These are phyloP conservation scores for Taiozyma sp. DNA, from an alignment of 1,139 yeast species.

Conservation along the genomic window DNA sequence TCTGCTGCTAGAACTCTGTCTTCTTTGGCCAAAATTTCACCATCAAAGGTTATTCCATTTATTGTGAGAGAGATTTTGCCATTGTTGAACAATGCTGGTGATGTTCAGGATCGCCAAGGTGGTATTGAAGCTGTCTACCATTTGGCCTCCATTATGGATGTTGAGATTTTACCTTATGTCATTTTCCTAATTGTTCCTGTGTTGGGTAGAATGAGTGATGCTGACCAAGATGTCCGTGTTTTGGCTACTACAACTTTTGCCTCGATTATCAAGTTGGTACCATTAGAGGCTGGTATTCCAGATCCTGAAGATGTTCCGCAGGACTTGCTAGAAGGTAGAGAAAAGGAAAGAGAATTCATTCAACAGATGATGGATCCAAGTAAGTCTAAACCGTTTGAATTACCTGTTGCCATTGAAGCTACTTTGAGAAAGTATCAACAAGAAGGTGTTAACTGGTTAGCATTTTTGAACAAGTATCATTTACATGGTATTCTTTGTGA, in stretches of 20 bases:
- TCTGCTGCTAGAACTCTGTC: conserved; percentile 91
- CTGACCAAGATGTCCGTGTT: conserved; percentile 82
- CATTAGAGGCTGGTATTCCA: conserved; percentile 95
- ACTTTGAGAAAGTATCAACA: conserved; percentile 93
- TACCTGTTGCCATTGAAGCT: conserved; percentile 91
- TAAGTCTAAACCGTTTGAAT: conserved; percentile 77
- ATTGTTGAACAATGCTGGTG: conserved; percentile 74
- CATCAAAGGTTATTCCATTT: conserved; percentile 70
- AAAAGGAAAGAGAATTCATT: conserved; percentile 88
- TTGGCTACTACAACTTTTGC: conserved; percentile 97
- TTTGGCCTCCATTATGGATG: conserved; percentile 78
- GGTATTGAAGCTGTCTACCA: conserved; percentile 90
- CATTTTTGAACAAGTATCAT: conserved; percentile 90
- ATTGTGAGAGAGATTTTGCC: conserved; percentile 79
- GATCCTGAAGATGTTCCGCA: conserved; percentile 92
- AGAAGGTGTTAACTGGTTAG: conserved; percentile 98
- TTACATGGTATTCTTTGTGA: conserved; percentile 96
- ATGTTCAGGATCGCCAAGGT: conserved; percentile 79
- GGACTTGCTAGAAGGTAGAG: conserved; percentile 82
- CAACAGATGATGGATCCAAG: conserved; percentile 99
- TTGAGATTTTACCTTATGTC: conserved; percentile 86
- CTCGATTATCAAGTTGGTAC: conserved; percentile 88
- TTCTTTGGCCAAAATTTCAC: conserved; percentile 66
- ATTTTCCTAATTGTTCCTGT: conserved; percentile 95
- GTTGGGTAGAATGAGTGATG: conserved; percentile 96